Conservation (phyloP, 768 basidiomycete genomes). For the Harrya chromipes region DNA sequence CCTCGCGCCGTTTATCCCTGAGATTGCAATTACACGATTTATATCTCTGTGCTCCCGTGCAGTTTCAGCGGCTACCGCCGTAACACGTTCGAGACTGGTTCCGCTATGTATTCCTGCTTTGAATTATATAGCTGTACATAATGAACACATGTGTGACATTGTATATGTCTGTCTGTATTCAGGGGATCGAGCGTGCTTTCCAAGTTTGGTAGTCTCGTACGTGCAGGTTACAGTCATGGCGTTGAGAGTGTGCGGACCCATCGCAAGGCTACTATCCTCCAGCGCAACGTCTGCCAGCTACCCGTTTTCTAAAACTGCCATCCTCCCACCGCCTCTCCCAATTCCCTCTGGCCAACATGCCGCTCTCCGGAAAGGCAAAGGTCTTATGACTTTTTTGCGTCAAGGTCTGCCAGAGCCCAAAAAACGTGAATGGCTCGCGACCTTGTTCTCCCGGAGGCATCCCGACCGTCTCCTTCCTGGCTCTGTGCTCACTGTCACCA, state of each 20-base stretch:
- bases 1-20: constrained; percentile 9
- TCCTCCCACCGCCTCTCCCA: constrained; percentile 47
- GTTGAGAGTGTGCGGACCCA: constrained; percentile 5
- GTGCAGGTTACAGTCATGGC: constrained; percentile 7
- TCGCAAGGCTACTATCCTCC: constrained; percentile 27
- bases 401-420: constrained; percentile 62
- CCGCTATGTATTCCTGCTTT: constrained; percentile 28
- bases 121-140: constrained; percentile 30
- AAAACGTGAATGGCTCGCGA: constrained; percentile 64
- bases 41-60: constrained; percentile 7
- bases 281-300: constrained; percentile 35
- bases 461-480: constrained; percentile 72
- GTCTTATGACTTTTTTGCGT: constrained; percentile 72
- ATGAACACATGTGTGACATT: constrained; percentile 11
- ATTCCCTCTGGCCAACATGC: constrained; percentile 36
- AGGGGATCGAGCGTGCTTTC: not conserved
- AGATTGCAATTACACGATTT: not conserved
- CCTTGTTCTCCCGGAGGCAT: constrained; percentile 70
- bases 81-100: constrained; percentile 20
- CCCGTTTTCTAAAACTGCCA: constrained; percentile 71
- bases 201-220: constrained; percentile 13
- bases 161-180: no score
- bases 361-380: constrained; percentile 62
- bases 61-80: constrained; percentile 7
- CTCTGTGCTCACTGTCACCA: constrained; percentile 79